Percentiles rank a stretch among this genome's conserved stretches.
Conservation (phyloP, 177 flowering plant genomes). For the Vitis hybrid region DNA sequence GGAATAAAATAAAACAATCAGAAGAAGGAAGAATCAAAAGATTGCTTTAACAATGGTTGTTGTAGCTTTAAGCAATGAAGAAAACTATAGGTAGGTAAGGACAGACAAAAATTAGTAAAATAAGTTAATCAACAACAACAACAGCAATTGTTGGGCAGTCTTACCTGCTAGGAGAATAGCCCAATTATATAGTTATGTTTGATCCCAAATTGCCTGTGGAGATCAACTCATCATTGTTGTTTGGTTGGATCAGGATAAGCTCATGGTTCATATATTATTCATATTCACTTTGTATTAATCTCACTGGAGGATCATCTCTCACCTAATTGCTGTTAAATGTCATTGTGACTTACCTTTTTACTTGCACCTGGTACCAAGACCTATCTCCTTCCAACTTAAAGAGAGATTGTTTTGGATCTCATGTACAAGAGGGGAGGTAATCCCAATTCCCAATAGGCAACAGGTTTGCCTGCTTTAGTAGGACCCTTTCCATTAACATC, state of each 20-base stretch:
- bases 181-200: neutral
- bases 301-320: neutral
- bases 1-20: neutral
- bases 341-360: neutral
- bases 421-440: too few relatives aligned
- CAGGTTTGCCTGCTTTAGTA: too few relatives aligned
- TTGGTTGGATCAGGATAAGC: neutral
- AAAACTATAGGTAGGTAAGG: slow-evolving; percentile 10
- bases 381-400: too few relatives aligned
- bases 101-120: slow-evolving; percentile 6
- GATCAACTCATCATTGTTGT: too few relatives aligned
- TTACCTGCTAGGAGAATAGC: neutral
- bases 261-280: neutral
- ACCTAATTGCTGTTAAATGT: neutral
- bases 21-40: slow-evolving; percentile 10
- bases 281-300: neutral
- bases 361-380: neutral
- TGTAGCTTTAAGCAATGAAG: slow-evolving; percentile 36
- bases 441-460: too few relatives aligned
- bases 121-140: neutral
- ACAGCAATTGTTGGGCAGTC: too few relatives aligned
- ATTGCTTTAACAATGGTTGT: slow-evolving; percentile 29
- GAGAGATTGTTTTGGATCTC: too few relatives aligned
- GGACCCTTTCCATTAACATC: too few relatives aligned
- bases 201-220: too few relatives aligned